Percentiles rank a stretch among this genome's conserved stretches.
phyloP scores from a whole-genome alignment of 352 stramenopile species.

The Phytophthora uliginosa region DNA sequence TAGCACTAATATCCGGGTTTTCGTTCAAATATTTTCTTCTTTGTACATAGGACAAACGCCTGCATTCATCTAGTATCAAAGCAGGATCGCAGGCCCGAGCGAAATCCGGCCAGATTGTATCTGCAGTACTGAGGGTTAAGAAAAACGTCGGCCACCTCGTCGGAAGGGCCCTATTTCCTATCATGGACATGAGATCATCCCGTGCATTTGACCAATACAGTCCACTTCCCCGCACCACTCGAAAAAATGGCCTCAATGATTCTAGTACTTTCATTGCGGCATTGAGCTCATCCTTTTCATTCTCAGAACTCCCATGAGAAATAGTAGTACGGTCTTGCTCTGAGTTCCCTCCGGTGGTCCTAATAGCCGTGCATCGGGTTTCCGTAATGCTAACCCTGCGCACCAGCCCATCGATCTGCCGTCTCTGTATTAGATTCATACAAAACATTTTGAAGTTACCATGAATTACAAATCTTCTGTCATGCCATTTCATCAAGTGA shows the following conservation, averaged over 20 bases:
- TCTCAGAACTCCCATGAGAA: not conserved
- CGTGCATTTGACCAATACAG: conserved; percentile 20
- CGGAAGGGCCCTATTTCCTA: conserved; percentile 17
- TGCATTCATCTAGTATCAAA: not conserved
- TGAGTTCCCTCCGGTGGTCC: not conserved
- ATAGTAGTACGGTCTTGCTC: not conserved
- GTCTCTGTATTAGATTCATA: conserved; percentile 12
- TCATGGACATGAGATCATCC: conserved; percentile 29
- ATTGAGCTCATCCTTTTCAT: not conserved
- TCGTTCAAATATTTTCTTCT: conserved; percentile 8
- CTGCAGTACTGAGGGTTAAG: conserved; percentile 40
- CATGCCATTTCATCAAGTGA: conserved; percentile 20
- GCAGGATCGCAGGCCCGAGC: conserved; percentile 21
- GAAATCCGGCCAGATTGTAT: conserved; percentile 43
- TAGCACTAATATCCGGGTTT: conserved; percentile 3
- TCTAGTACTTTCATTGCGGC: conserved; percentile 1
- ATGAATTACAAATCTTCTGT: conserved; percentile 4
- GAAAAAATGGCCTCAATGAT: conserved; percentile 20
- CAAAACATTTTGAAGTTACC: conserved; percentile 23
- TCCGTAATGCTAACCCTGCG: not conserved
- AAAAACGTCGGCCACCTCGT: conserved; percentile 30
- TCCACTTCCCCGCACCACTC: conserved; percentile 11
- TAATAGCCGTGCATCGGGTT: no score
- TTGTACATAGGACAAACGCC: not conserved
- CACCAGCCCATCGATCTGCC: conserved; percentile 12